Conservation (phyloP, 2,329 filamentous ascomycete genomes). For the Fusarium nisikadoi region DNA sequence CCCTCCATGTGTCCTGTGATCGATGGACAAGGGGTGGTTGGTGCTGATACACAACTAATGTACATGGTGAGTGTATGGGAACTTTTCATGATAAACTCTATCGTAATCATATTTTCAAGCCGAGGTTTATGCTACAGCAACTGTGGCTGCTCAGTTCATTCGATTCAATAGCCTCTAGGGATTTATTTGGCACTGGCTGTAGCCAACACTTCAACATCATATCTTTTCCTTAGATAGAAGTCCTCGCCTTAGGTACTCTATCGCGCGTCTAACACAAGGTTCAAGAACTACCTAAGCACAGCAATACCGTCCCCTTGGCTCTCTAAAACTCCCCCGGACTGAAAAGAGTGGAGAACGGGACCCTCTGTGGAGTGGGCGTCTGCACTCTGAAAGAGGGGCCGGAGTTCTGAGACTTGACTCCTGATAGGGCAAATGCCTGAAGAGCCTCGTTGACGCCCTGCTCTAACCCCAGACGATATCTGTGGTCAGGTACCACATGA, state of each 20-base stretch:
- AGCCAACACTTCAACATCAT: not conserved
- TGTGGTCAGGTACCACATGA: slow-evolving; percentile 38
- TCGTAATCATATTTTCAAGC: not conserved
- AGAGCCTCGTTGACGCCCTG: slow-evolving; percentile 22
- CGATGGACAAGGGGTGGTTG: slow-evolving; percentile 14
- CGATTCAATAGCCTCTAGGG: not conserved
- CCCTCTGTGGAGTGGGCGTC: slow-evolving; percentile 15
- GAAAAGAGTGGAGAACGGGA: slow-evolving; percentile 30
- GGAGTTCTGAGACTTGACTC: slow-evolving; percentile 8
- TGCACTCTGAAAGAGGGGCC: slow-evolving; percentile 8
- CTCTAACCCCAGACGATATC: slow-evolving; percentile 37
- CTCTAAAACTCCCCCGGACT: slow-evolving; percentile 34
- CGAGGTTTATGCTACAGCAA: not conserved
- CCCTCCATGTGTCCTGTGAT: slow-evolving; percentile 16
- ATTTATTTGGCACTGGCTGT: not conserved
- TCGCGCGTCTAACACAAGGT: not conserved
- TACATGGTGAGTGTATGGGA: not conserved
- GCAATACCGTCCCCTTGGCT: not conserved
- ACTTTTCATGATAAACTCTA: not conserved
- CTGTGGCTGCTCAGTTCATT: not conserved
- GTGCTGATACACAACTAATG: slow-evolving; percentile 2
- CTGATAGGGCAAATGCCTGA: slow-evolving; percentile 27
- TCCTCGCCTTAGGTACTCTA: not conserved
- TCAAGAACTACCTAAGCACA: not conserved
- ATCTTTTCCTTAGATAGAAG: not conserved